phyloP scores from a whole-genome alignment of 2,329 filamentous ascomycete genomes.

The Bipolaris bicolor region DNA sequence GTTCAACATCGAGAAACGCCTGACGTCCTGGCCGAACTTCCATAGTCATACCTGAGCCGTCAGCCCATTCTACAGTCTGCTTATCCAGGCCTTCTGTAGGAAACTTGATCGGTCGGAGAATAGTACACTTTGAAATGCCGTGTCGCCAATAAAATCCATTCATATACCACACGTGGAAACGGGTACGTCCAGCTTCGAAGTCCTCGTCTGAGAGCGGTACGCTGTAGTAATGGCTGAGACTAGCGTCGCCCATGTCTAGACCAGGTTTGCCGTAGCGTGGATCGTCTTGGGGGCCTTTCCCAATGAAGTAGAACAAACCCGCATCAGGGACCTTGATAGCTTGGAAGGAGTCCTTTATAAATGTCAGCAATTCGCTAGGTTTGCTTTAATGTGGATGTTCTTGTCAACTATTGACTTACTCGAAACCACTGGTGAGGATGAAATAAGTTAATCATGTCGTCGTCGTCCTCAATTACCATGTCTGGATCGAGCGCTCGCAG shows the following conservation, averaged over 20 bases:
- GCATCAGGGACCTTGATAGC: conserved; percentile 6
- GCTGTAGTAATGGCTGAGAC: conserved; percentile 5
- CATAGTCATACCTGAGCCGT: neutral
- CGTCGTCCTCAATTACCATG: neutral
- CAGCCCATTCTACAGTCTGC: conserved; percentile 8
- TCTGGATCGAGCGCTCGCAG: conserved; percentile 5
- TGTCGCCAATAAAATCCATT: conserved; percentile 1
- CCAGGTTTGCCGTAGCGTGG: conserved; percentile 6
- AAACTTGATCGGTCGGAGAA: conserved; percentile 7
- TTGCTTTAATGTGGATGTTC: neutral
- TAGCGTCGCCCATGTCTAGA: conserved; percentile 8
- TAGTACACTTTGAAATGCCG: conserved; percentile 1
- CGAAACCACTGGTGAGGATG: too few relatives aligned
- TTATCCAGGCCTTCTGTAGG: neutral
- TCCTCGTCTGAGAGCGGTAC: conserved; percentile 8
- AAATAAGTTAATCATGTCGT: too few relatives aligned
- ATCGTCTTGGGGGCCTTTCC: conserved; percentile 8
- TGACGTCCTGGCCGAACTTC: conserved; percentile 4
- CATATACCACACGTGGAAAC: conserved; percentile 7
- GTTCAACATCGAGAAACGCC: conserved; percentile 4
- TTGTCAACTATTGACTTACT: neutral
- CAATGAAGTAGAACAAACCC: conserved; percentile 7
- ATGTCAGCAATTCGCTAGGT: neutral
- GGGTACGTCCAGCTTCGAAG: conserved; percentile 6
- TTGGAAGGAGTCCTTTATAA: neutral